Evolutionary conservation across 2,329 filamentous ascomycete species (phyloP), one percentile per base, ranked within the genome.

Genomic region (Diaporthe sp.): DNA sequence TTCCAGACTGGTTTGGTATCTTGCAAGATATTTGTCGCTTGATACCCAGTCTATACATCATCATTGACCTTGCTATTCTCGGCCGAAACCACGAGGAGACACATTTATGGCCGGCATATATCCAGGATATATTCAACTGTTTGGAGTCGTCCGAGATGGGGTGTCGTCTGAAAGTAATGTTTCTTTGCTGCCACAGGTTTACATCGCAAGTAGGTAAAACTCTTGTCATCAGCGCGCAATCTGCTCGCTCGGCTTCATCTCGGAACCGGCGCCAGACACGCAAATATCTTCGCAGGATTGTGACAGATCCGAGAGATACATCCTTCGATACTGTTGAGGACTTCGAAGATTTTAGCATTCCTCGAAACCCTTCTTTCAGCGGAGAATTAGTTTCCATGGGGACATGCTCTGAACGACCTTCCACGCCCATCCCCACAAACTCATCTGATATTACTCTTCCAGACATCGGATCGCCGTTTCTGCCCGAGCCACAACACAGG

Each of bases 391-490:
- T 15, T 30, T 9, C 1, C 13, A 4, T 3, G 0, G 51, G 15
- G 15, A 30, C 6, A 30, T 1, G 7, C 8, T 30, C 15, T 17
- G 27, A n/a, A 19, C 15, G 35, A 35, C 8, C 19, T 13, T 30
- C 7, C 9, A 35, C 17, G 22, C 4, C 19, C 2, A 15, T 7
- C 10, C 1, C 9, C 4, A 2, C 0, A 7, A 3, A 1, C 7
- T 12, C 10, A 13, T 56, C 9, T 15, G n/a, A n/a, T 6, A n/a
- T 3, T 2, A n/a, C 8, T 3, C 19, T 35, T 13, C 30, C 9
- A 6, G 53, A 13, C 10, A 35, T 8, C 5, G 5, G 2, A 8
- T 12, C 9, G 9, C 10, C 30, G 0, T 12, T 0, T n/a, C 2
- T 15, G 1, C 25, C 17, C 13, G 53, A 35, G 4, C 53, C 53